Evolutionary conservation across 805 yeast species (phyloP).

Genomic region (Wickerhamiella azymoides): DNA sequence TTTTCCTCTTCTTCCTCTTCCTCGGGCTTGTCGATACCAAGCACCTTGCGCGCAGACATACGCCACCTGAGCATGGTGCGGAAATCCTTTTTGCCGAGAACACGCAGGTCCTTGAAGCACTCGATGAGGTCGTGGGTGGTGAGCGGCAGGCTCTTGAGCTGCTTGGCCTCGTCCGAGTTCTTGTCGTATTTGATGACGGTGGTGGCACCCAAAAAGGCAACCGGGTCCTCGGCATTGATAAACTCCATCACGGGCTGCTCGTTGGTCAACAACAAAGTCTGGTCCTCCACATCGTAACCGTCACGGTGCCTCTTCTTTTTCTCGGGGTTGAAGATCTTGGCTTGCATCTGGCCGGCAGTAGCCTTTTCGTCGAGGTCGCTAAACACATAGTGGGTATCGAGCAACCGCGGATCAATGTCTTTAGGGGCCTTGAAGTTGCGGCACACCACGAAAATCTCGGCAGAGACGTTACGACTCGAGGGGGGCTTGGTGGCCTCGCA

Average conservation of each 20-base stretch:
- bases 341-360: constrained; percentile 50
- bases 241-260: constrained; percentile 66
- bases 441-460: constrained; percentile 96
- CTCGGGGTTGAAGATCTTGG: constrained; percentile 90
- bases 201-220: constrained; percentile 61
- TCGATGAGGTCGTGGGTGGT: constrained; percentile 69
- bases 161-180: constrained; percentile 56
- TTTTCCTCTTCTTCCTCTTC: constrained; percentile 40
- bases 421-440: constrained; percentile 93
- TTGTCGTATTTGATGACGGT: constrained; percentile 51
- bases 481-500: constrained; percentile 99
- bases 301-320: constrained; percentile 78
- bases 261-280: constrained; percentile 42
- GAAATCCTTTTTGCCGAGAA: constrained; percentile 88
- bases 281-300: constrained; percentile 86
- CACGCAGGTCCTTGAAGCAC: constrained; percentile 83
- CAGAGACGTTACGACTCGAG: constrained; percentile 96
- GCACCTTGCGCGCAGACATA: constrained; percentile 61
- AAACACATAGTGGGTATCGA: constrained; percentile 87
- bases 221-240: constrained; percentile 69
- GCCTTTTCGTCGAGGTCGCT: constrained; percentile 61
- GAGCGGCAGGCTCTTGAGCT: constrained; percentile 54
- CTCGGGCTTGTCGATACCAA: constrained; percentile 51
- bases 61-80: constrained; percentile 78
- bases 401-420: constrained; percentile 77